Conservation (phyloP, 768 basidiomycete genomes). For the Lactarius trivialis region DNA sequence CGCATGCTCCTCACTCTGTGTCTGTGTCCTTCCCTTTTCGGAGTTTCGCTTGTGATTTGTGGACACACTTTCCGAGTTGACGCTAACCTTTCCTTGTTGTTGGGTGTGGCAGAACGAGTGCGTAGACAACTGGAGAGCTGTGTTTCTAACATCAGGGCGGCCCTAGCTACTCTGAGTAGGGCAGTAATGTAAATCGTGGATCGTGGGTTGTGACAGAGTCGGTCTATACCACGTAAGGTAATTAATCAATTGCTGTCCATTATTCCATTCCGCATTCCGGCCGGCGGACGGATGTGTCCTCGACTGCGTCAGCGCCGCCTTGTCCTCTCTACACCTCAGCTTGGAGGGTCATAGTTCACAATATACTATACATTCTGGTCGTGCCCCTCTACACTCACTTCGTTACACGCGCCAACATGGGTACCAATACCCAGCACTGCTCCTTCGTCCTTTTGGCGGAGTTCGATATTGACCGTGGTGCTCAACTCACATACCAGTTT, state of each 20-base stretch:
- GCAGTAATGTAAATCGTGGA: constrained; percentile 8
- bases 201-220: background rate
- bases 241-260: background rate
- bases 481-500: constrained; percentile 91
- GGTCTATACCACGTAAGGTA: constrained; percentile 7
- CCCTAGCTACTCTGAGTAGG: constrained; percentile 11
- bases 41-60: background rate
- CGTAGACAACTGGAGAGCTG: constrained; percentile 16
- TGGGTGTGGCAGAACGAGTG: constrained; percentile 15
- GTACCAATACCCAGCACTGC: constrained; percentile 65
- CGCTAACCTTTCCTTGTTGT: constrained; percentile 5
- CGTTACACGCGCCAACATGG: constrained; percentile 33
- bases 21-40: background rate
- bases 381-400: background rate
- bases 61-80: background rate
- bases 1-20: background rate
- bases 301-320: background rate
- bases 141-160: constrained; percentile 18
- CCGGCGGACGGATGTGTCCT: background rate
- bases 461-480: constrained; percentile 94
- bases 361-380: background rate
- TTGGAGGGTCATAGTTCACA: background rate
- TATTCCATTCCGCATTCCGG: no score
- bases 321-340: background rate
- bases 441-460: constrained; percentile 97